Base-by-base conservation (phyloP, 805 yeast species). In the Saccharomycopsis malanga region DNA sequence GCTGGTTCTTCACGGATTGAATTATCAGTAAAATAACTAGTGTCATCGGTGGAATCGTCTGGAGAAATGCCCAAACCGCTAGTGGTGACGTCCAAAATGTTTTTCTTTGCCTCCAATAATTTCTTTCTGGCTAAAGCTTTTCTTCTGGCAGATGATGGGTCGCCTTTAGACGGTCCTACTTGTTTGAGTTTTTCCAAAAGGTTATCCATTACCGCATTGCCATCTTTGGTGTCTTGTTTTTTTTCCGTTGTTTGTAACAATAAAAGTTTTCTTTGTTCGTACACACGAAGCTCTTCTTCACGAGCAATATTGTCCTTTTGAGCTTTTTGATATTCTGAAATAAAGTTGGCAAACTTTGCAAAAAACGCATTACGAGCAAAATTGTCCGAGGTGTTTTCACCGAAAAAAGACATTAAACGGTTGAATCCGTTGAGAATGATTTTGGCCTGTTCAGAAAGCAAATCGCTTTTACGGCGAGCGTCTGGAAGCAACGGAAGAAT, bases 381-480 rank as follows among this genome's bases (percentile, higher is more conserved):
- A 34, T 74, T 68, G 61, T 91, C 97, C 6, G 62, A 65, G 1
- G 84, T 72, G 61, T 87, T 94, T 64, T 93, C 98, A n/a, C 97
- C 98, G 60, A 86, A 93, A 56, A 76, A 79, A 53, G 73, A 73
- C 94, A 93, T 83, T 53, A 88, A 68, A 29, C 73, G 70, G 45
- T 77, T 77, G 59, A 84, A 85, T 50, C 83, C 87, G 38, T 74
- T 68, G 46, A 81, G 64, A 0, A 91, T 79, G 21, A 77, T 65
- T 46, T 71, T 73, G 24, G 82, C 69, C 54, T 84, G 89, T 45
- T 79, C 77, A 39, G 74, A 73, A 37, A 93, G 64, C 34, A 81
- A 66, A 17, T 77, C 77, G 43, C 79, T 77, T 63, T 86, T 87
- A 42, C 75, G 72, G 46, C 82, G 71, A 2, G 97, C 96, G 42